Percentiles rank a stretch among this genome's conserved stretches.
Conservation (phyloP, 495 filamentous ascomycete genomes). For the Xylona heveae region DNA sequence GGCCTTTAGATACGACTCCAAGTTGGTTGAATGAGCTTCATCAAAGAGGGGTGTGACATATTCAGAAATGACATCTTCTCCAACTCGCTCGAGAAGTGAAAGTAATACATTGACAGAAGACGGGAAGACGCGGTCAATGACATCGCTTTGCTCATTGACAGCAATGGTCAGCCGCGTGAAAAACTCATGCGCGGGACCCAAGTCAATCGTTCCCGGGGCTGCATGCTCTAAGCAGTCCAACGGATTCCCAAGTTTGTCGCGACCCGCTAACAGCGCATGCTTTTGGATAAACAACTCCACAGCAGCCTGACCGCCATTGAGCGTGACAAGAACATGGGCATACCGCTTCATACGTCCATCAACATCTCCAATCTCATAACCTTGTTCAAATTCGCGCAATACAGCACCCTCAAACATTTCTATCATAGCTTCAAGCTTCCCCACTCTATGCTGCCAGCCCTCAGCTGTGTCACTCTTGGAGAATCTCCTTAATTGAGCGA, state of each 20-base stretch:
- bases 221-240: conserved; percentile 59
- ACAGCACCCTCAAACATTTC: conserved; percentile 81
- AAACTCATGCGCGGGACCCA: conserved; percentile 62
- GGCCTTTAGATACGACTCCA: conserved; percentile 65
- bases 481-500: conserved; percentile 61
- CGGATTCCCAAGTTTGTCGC: conserved; percentile 49
- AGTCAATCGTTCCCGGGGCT: conserved; percentile 33
- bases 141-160: conserved; percentile 63
- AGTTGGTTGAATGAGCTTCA: conserved; percentile 59
- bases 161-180: conserved; percentile 50
- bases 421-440: conserved; percentile 50
- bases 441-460: conserved; percentile 47
- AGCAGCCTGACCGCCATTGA: conserved; percentile 64
- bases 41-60: conserved; percentile 77
- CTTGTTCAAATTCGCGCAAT: conserved; percentile 72
- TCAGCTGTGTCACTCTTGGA: conserved; percentile 56
- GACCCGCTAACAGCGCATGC: conserved; percentile 58
- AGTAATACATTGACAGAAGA: conserved; percentile 47
- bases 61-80: conserved; percentile 66
- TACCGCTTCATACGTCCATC: conserved; percentile 77
- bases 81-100: conserved; percentile 60
- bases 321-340: conserved; percentile 56
- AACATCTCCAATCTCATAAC: conserved; percentile 74
- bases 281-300: conserved; percentile 75
- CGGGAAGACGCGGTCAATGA: conserved; percentile 77